Percentiles rank a stretch among this genome's conserved stretches.
Conservation (phyloP, 2,329 filamentous ascomycete species). For the Paraphaeosphaeria sporulosa region DNA sequence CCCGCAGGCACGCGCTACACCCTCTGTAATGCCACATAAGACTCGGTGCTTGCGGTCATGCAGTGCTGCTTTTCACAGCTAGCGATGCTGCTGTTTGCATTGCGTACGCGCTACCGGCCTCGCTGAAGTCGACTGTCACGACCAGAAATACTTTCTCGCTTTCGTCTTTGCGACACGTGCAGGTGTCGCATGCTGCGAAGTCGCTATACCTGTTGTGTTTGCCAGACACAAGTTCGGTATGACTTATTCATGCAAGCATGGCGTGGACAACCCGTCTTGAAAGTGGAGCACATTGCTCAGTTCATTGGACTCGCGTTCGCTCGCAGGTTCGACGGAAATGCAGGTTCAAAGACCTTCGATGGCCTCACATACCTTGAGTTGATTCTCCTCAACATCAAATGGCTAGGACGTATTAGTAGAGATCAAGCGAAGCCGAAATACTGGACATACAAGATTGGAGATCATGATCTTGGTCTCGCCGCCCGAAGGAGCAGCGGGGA, state of each 20-base stretch:
- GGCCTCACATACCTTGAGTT: conserved; percentile 99
- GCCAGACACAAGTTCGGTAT: conserved; percentile 39
- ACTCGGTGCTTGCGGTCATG: conserved; percentile 26
- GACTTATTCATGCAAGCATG: conserved; percentile 39
- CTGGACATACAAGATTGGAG: conserved; percentile 86
- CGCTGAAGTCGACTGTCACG: conserved; percentile 21
- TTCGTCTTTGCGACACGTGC: conserved; percentile 35
- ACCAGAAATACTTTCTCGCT: conserved; percentile 31
- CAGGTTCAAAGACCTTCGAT: conserved; percentile 57
- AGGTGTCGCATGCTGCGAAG: conserved; percentile 43
- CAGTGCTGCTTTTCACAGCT: conserved; percentile 15
- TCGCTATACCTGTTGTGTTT: conserved; percentile 38
- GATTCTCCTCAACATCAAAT: conserved; percentile 92
- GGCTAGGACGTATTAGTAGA: conserved; percentile 71
- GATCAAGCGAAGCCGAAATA: conserved; percentile 14
- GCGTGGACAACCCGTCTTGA: conserved; percentile 32
- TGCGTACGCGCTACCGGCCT: conserved; percentile 26
- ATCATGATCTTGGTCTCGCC: conserved; percentile 97
- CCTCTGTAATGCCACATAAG: conserved; percentile 3
- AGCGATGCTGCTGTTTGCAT: conserved; percentile 11
- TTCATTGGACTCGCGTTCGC: conserved; percentile 43
- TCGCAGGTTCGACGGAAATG: conserved; percentile 39
- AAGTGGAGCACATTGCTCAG: conserved; percentile 27
- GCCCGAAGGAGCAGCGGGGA: conserved; percentile 64
- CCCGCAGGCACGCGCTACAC: conserved; percentile 11